Evolutionary conservation across 257 asterid species (phyloP), one percentile per base, ranked within the genome.

Genomic region (Solanum pimpinellifolium): DNA sequence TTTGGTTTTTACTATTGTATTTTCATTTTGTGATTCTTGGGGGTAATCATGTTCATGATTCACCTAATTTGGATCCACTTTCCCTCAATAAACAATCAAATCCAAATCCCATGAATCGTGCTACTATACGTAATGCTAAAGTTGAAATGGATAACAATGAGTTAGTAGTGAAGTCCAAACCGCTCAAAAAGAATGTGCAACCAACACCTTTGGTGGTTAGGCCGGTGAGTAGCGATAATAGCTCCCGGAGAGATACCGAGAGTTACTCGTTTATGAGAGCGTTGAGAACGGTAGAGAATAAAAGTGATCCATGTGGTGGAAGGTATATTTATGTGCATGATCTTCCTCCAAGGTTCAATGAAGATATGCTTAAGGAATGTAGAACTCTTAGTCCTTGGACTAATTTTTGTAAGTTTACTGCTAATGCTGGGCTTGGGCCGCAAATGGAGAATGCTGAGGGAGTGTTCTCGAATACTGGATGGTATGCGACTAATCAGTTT

Each of bases 271-370:
- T 95, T 84, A 86, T 90, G 95, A 90, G 94, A 86, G 98, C 98
- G 2, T 90, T 95, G 91, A 90, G 93, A 83, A 93, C 96, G 1
- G 90, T 87, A 10, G 93, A 95, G 41, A 95, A 95, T 74, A 93
- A 91, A 92, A 96, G 98, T 31, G 98, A 96, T 89, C 96, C 98
- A 0, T 96, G 98, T 85, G 93, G 91, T 31, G 93, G 94, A 73
- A 88, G 90, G 88, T 91, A 92, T 56, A 83, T 92, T 52, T 92
- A 91, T 87, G 90, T 92, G 31, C 89, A 92, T 60, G 90, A 92
- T 47, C 91, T 92, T 86, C 94, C 94, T 23, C 83, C 91, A 3
- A 90, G 86, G 47, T 92, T 92, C 85, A 92, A 92, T 52, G 94
- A 90, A 72, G 91, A 91, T 83, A 91, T 92, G 91, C 89, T 92